Evolutionary conservation across 352 stramenopile species (phyloP).

Genomic region (Plasmopara halstedii): DNA sequence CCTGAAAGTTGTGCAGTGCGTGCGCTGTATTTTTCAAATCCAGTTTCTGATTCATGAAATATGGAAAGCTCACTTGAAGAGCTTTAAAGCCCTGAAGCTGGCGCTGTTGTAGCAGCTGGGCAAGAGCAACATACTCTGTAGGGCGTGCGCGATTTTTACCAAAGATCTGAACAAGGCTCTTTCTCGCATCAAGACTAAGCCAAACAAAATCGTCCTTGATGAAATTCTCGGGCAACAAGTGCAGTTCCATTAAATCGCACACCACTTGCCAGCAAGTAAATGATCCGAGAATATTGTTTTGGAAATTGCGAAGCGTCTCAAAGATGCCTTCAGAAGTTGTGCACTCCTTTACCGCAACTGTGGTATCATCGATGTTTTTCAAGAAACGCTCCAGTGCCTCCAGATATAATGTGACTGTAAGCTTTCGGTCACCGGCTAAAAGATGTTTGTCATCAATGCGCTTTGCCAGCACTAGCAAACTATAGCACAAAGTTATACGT

Average conservation of each 20-base stretch:
- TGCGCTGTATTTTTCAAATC: slow-evolving; percentile 81
- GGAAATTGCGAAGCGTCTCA: slow-evolving; percentile 53
- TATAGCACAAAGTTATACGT: slow-evolving; percentile 6
- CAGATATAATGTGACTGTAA: slow-evolving; percentile 49
- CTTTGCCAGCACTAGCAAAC: slow-evolving; percentile 46
- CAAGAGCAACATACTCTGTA: slow-evolving; percentile 58
- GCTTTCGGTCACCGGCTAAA: slow-evolving; percentile 49
- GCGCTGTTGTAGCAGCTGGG: slow-evolving; percentile 60
- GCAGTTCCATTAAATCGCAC: slow-evolving; percentile 70
- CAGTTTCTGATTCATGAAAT: slow-evolving; percentile 72
- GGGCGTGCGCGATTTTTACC: slow-evolving; percentile 65
- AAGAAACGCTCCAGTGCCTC: slow-evolving; percentile 66
- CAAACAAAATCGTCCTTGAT: slow-evolving; percentile 68
- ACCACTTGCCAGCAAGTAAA: slow-evolving; percentile 85
- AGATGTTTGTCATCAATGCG: slow-evolving; percentile 37
- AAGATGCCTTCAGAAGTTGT: slow-evolving; percentile 48
- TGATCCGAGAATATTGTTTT: slow-evolving; percentile 64
- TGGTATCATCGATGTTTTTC: slow-evolving; percentile 50
- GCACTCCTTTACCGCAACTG: slow-evolving; percentile 45
- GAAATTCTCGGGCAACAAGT: slow-evolving; percentile 51
- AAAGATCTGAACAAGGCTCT: slow-evolving; percentile 79
- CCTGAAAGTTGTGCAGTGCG: slow-evolving; percentile 69
- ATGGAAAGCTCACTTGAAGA: slow-evolving; percentile 73
- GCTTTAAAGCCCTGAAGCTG: slow-evolving; percentile 75
- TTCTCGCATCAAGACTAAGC: slow-evolving; percentile 68